These are phyloP conservation scores for Podaxis sp. DNA, from an alignment of 768 basidiomycete species.

Conservation along the genomic window DNA sequence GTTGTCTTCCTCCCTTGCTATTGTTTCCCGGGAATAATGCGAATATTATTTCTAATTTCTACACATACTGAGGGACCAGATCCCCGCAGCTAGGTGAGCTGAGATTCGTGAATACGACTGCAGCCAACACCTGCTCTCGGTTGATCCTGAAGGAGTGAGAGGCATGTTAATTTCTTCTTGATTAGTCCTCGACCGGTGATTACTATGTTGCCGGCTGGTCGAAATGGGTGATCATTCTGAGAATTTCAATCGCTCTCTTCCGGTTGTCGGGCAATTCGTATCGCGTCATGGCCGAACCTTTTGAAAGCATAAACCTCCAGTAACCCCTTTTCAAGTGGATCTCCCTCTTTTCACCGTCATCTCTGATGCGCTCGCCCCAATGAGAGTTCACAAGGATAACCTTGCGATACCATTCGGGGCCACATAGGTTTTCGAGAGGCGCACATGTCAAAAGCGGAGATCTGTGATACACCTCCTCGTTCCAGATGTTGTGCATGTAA, in stretches of 20 bases:
- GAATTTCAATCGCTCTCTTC: neutral
- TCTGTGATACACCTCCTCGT: conserved; percentile 1
- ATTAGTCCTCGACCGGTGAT: too few species aligned
- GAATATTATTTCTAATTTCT: too few species aligned
- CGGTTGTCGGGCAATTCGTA: neutral
- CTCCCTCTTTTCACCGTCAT: conserved; percentile 1
- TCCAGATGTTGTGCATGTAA: conserved; percentile 13
- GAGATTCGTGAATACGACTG: too few species aligned
- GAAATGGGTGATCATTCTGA: neutral
- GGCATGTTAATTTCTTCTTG: too few species aligned
- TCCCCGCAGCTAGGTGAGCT: too few species aligned
- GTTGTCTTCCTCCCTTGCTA: too few species aligned
- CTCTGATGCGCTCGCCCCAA: neutral
- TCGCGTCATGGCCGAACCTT: neutral
- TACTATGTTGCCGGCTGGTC: neutral
- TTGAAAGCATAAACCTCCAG: conserved; percentile 4
- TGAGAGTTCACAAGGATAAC: conserved; percentile 5
- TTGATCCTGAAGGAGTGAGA: too few species aligned
- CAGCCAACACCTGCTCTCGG: too few species aligned
- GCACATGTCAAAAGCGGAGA: neutral
- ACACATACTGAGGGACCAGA: too few species aligned
- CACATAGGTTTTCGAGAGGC: neutral
- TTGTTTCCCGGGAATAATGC: too few species aligned
- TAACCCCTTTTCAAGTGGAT: neutral
- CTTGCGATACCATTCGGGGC: neutral